phyloP scores from a whole-genome alignment of 495 filamentous ascomycete species.

The Trichocladium antarcticum region DNA sequence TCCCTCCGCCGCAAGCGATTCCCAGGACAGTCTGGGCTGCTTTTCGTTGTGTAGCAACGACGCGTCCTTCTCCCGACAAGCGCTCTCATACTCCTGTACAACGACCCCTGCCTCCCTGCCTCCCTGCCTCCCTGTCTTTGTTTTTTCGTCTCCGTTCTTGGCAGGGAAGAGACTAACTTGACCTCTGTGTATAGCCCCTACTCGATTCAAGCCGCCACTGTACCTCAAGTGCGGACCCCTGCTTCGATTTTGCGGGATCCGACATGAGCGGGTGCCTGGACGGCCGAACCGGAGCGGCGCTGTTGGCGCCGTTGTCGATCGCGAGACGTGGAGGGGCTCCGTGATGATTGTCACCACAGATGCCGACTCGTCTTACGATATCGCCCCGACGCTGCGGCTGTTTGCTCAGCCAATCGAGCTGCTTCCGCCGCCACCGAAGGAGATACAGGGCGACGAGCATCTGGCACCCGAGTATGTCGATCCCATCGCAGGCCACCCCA shows the following conservation, averaged over 20 bases:
- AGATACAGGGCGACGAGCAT: conserved; percentile 52
- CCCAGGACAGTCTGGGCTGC: conserved; percentile 13
- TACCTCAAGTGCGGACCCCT: conserved; percentile 85
- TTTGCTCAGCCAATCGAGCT: conserved; percentile 82
- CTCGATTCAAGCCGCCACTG: conserved; percentile 68
- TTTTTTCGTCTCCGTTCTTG: not conserved
- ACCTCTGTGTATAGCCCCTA: conserved; percentile 34
- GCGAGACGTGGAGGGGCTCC: conserved; percentile 83
- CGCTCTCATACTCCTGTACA: conserved; percentile 12
- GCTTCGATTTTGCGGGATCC: conserved; percentile 77
- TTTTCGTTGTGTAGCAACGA: conserved; percentile 16
- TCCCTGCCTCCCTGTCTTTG: no score
- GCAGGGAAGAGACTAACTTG: conserved; percentile 2
- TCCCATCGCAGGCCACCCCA: conserved; percentile 75
- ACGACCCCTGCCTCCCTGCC: conserved; percentile 4
- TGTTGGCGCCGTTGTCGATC: conserved; percentile 34
- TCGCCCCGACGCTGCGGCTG: conserved; percentile 61
- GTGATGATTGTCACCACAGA: conserved; percentile 91
- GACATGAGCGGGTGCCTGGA: conserved; percentile 36
- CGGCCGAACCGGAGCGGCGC: conserved; percentile 27
- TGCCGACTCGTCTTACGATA: conserved; percentile 67
- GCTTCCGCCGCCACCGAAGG: conserved; percentile 64
- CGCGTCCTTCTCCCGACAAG: conserved; percentile 1
- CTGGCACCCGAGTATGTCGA: conserved; percentile 76
- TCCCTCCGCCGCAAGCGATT: conserved; percentile 12